Evolutionary conservation across 1,284 basidiomycete genomes (phyloP), one percentile per base, ranked within the genome.

Genomic region (Trametes pubescens): DNA sequence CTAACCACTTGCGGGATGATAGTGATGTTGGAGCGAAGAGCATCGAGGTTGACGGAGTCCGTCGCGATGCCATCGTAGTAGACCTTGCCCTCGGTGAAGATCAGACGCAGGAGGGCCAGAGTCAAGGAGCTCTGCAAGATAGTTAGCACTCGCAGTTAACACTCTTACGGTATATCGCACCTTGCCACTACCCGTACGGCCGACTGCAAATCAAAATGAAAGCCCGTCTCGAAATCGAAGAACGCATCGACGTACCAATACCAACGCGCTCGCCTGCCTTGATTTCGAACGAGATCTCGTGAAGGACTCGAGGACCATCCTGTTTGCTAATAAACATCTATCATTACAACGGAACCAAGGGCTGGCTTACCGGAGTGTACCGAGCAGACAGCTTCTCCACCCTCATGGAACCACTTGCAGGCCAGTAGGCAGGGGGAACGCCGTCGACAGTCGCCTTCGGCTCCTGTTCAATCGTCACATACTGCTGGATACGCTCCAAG

Each of bases 361-460:
- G 10, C 10, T 4, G n/a, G 44, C 69, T 34, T 61, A 43, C 61
- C 62, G 61, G 64, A 1, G 86, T 84, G 68, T 89, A 90, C 21
- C 81, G 79, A 22, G 87, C 86, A n/a, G 80, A 83, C 37, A 89
- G 75, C 44, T 82, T 82, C 67, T 92, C 86, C 0, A 92, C 87
- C 6, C 77, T 76, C 35, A 94, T 76, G 29, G 85, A 80, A 7
- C 92, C 92, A 35, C 86, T 89, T 0, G 88, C 82, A 0, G 92
- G 92, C 92, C 92, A 94, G 64, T 90, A 86, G 0, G 91, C 92
- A 4, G 92, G 90, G 22, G 92, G 91, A 48, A 81, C 77, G 8
- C 86, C 86, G 8, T 76, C 72, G 24, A 76, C 71, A 0, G 81
- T 81, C 0, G 84, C 71, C 62, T 81, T 78, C 1, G 84, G 83